Evolutionary conservation across 1,284 basidiomycete species (phyloP).

Genomic region (Bondarzewia mesenterica): DNA sequence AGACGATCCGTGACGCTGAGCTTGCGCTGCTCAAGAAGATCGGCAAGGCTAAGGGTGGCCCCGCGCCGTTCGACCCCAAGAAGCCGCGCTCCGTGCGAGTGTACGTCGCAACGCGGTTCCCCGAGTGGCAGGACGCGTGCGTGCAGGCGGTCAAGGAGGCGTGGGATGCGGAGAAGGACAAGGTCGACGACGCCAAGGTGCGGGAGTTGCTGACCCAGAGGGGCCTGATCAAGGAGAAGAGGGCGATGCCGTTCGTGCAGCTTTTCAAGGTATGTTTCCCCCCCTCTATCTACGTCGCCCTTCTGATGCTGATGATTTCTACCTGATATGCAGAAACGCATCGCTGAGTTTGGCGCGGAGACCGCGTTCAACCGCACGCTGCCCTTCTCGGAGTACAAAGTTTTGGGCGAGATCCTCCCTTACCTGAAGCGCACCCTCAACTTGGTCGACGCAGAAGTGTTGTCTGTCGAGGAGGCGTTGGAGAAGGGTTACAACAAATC

Average conservation of each 20-base stretch:
- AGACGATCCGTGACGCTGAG: slow-evolving; percentile 90
- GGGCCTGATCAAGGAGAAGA: slow-evolving; percentile 93
- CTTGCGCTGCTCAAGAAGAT: slow-evolving; percentile 69
- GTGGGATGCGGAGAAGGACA: slow-evolving; percentile 52
- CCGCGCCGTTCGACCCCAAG: too few relatives aligned
- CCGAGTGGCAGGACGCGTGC: slow-evolving; percentile 87
- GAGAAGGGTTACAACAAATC: slow-evolving; percentile 53
- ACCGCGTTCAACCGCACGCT: slow-evolving; percentile 84
- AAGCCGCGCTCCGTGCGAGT: slow-evolving; percentile 82
- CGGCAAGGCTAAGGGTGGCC: slow-evolving; percentile 53
- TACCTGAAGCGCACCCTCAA: slow-evolving; percentile 84
- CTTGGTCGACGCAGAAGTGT: slow-evolving; percentile 65
- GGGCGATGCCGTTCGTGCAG: slow-evolving; percentile 92
- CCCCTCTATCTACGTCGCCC: background rate
- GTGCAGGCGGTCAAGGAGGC: slow-evolving; percentile 74
- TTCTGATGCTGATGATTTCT: background rate
- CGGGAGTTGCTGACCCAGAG: slow-evolving; percentile 60
- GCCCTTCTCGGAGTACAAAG: slow-evolving; percentile 81
- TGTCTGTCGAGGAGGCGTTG: slow-evolving; percentile 65
- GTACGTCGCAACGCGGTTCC: slow-evolving; percentile 88
- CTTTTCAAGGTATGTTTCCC: slow-evolving; percentile 70
- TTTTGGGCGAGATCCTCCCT: slow-evolving; percentile 64
- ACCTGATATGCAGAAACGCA: slow-evolving; percentile 66
- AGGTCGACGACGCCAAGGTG: slow-evolving; percentile 82
- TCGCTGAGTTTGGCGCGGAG: slow-evolving; percentile 70